Evolutionary conservation across 2,329 filamentous ascomycete genomes (phyloP), one percentile per base, ranked within the genome.

Genomic region (Acrodontium crateriforme): DNA sequence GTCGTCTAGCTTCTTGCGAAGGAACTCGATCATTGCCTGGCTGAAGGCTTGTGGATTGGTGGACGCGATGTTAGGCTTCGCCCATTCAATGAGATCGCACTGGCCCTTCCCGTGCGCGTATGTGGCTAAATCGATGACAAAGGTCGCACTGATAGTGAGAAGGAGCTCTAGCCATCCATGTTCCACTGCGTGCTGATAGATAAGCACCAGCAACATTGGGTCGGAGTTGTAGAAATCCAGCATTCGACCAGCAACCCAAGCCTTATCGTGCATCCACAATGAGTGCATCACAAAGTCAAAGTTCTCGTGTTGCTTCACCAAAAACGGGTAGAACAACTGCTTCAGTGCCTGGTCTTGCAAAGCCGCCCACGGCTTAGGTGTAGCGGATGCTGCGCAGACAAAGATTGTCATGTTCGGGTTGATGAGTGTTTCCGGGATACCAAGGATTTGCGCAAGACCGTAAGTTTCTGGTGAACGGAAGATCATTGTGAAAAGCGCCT

Each of bases 251-350:
- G 77, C 76, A 10, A 95, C 79, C 78, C 84, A 95, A 12, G 77
- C 69, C 40, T 76, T 80, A 49, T 95, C 83, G 49, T 89, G 84
- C 41, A 78, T 76, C 85, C 87, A 95, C 5, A 93, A 60, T 33
- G 83, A 85, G 48, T 93, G 78, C 32, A 98, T 69, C 9, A 93
- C 87, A 38, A 94, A 91, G 40, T 85, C 76, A 50, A 82, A 79
- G 30, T 85, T 72, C 4, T 75, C 67, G 8, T 83, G 74, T 31
- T 74, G 70, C 53, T 85, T 85, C 46, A 75, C 69, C 16, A 94
- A 64, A 49, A 92, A 94, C 8, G 79, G 78, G 28, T 81, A 75
- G 43, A 94, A 87, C 1, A 87, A 62, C 9, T 79, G 78, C 34
- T 71, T 75, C 16, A 85, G 56, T 0, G 80, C 83, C 30, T 85